Base-by-base conservation (phyloP, 176 grass and related monocot species). In the Eleusine coracana region DNA sequence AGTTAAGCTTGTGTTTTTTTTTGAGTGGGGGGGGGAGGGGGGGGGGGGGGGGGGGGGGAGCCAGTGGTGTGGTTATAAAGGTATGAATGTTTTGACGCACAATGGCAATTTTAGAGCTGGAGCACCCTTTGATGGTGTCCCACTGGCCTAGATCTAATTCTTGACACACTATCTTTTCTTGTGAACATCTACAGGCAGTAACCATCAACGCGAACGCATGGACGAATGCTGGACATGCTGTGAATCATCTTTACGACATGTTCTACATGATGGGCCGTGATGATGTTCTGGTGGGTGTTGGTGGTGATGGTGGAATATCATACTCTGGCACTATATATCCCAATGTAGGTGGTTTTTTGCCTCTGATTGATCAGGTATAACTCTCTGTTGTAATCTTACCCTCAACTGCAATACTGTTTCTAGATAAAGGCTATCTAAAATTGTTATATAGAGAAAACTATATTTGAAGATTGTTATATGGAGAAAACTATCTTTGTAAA, bases 191-290 rank as follows among this genome's bases (percentile, higher is more conserved):
- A n/a, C 86, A 97, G 90, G 90, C 88, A 38, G 59, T 97, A 42
- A 94, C 95, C 25, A 83, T 97, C n/a, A 83, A 59, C 68, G 77
- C 70, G 2, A 97, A 94, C 27, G 55, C 84, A 10, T 97, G 95
- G 95, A 89, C 74, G 1, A 81, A 97, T 71, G 90, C 88, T 25
- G 95, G 88, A 3, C 95, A 97, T 80, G 92, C 92, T 28, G 92
- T 94, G 46, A 97, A 94, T 73, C 88, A 97, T 31, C 4, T 91
- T 10, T 97, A 97, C 44, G 95, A 94, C 72, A 90, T 94, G 34
- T 83, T 94, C 42, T 94, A 97, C 77, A 97, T 94, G 95, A 97
- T 97, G 95, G 84, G 80, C 64, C 86, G 92, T 14, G 92, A 97
- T 46, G 92, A 97, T 62, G 87, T 97, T 14, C 59, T 38, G 1